Evolutionary conservation across 257 asterid species (phyloP).

Genomic region (Prunella vulgaris): DNA sequence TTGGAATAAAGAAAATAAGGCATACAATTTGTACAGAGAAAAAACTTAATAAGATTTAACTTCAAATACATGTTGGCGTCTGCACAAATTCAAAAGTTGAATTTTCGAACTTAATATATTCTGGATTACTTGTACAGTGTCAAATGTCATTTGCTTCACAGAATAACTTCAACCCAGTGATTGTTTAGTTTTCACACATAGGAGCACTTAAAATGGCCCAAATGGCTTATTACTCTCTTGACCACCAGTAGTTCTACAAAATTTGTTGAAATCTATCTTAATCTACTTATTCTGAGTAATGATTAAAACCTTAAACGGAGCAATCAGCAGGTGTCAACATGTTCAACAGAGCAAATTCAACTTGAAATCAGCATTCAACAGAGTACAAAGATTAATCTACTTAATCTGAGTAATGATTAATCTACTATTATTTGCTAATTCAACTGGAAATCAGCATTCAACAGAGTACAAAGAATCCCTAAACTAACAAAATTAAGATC

Average conservation of each 20-base stretch:
- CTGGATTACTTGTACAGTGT: background rate
- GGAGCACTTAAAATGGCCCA: background rate
- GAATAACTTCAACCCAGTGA: background rate
- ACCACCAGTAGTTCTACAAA: conserved; percentile 1
- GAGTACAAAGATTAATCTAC: too few relatives aligned
- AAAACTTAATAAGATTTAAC: conserved; percentile 3
- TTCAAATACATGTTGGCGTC: background rate
- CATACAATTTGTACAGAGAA: background rate
- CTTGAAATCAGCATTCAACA: too few relatives aligned
- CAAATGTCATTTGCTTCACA: conserved; percentile 6
- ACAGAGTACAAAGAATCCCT: too few relatives aligned
- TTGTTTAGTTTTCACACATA: background rate
- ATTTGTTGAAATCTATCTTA: background rate
- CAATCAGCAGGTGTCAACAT: too few relatives aligned
- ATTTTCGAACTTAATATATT: background rate
- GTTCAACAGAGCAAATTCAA: too few relatives aligned
- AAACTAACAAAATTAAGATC: too few relatives aligned
- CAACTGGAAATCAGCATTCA: too few relatives aligned
- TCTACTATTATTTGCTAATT: too few relatives aligned
- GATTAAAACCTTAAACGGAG: too few relatives aligned
- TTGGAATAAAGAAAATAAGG: background rate
- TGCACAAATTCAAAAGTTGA: background rate
- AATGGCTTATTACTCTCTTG: background rate
- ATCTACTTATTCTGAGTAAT: too few relatives aligned
- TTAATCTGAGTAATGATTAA: too few relatives aligned